Base-by-base conservation (phyloP, 225 moss, liverwort and hornwort genomes). In the Bryum argenteum region DNA sequence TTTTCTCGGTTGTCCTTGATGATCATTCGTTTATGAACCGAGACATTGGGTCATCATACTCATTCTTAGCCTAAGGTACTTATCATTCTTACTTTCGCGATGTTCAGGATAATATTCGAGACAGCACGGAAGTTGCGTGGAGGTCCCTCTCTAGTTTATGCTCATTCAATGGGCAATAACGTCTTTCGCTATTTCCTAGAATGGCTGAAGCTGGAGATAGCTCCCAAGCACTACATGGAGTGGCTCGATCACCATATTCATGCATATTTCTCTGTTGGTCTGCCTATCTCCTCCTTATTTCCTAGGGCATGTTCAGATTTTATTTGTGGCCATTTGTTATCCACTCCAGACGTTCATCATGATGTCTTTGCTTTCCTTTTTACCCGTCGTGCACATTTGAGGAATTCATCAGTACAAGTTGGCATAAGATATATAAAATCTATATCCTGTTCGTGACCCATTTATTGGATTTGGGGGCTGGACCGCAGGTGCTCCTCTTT, bases 211-310 rank as follows among this genome's bases (percentile, higher is more conserved):
- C 75, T 89, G 71, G 91, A 94, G 76, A 89, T 98, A 63, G 91
- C 98, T 59, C 94, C 98, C 1, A 91, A 98, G 78, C 82, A 83
- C 44, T 98, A 98, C 77, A 22, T 83, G 74, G 87, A 84, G 67
- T 98, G 98, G 98, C 83, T 98, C 69, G 98, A 98, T 78, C 87
- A 90, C 67, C 98, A 98, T 73, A 84, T 98, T 75, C 91, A 92
- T 65, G 89, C 94, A 8, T 98, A 88, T 64, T 92, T 82, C 78
- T 91, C 98, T 85, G 94, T 92, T 86, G 98, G 96, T 93, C 89
- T 80, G 95, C 89, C 78, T 85, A 67, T 64, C 84, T 89, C 58
- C 70, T 58, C 45, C 75, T 75, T 59, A 53, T 67, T 65, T 56
- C 17, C 24, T 66, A n/a, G 61, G 11, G 52, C 28, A n/a, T 70